phyloP scores from a whole-genome alignment of 495 filamentous ascomycete species.

The Daldinia caldariorum region DNA sequence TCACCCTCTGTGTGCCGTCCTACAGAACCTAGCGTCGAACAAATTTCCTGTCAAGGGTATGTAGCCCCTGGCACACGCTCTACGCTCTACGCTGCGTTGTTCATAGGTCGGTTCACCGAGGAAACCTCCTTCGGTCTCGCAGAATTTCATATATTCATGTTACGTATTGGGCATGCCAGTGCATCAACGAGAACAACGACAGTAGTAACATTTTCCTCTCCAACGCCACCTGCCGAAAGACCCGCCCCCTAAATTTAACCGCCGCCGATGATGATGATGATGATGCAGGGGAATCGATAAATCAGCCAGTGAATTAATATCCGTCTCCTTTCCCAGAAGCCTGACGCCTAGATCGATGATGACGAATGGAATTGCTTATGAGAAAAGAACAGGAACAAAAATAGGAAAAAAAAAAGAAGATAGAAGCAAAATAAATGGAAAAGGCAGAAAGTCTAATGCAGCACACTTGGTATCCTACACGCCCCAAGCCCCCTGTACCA shows the following conservation, averaged over 20 bases:
- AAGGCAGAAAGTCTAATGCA: conserved; percentile 8
- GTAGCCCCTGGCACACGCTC: no score
- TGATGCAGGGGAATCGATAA: conserved; percentile 6
- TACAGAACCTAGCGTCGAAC: not conserved
- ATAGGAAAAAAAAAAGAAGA: not conserved
- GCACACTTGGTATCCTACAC: conserved; percentile 10
- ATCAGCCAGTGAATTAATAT: conserved; percentile 2
- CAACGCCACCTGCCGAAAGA: not conserved
- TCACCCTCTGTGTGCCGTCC: not conserved
- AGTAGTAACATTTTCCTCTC: not conserved
- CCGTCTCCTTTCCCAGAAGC: not conserved
- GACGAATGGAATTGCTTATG: not conserved
- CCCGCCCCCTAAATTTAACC: not conserved
- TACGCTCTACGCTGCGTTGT: no score
- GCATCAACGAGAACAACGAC: no score
- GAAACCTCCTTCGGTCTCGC: not conserved
- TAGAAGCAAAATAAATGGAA: not conserved
- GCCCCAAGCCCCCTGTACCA: not conserved
- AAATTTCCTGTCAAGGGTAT: no score
- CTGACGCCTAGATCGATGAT: not conserved
- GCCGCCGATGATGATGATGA: conserved; percentile 6
- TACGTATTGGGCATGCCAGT: not conserved
- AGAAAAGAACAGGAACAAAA: not conserved
- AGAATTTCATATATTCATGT: conserved; percentile 14
- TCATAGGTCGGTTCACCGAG: no score